Conservation (phyloP, 768 basidiomycete genomes). For the Suillus lakei region DNA sequence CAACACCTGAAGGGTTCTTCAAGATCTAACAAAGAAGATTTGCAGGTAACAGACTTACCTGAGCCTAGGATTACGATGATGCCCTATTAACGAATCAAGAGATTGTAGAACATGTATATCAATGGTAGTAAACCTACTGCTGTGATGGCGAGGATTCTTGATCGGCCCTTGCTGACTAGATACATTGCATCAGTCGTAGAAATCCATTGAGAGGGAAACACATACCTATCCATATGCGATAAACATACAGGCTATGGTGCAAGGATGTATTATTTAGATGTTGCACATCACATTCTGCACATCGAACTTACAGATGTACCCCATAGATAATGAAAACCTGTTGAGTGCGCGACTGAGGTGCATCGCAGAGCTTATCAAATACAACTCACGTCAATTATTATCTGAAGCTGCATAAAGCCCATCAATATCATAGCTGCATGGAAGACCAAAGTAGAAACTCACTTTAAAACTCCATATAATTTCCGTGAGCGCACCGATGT, state of each 20-base stretch:
- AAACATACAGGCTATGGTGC: neutral
- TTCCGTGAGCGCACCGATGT: slow-evolving; percentile 30
- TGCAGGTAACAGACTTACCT: neutral
- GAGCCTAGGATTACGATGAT: neutral
- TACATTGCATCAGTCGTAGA: neutral
- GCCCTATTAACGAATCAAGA: neutral
- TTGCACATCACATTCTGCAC: neutral
- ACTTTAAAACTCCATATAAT: slow-evolving; percentile 32
- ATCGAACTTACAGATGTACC: neutral
- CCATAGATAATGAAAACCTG: neutral
- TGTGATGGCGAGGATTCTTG: neutral
- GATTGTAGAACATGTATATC: neutral
- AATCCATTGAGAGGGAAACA: neutral
- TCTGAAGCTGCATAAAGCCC: neutral
- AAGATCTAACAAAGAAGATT: neutral
- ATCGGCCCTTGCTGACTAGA: slow-evolving; percentile 4
- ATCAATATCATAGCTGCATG: neutral
- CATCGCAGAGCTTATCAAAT: no score
- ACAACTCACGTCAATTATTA: neutral
- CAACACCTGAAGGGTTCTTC: neutral
- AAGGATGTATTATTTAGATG: neutral
- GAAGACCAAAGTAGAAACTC: neutral
- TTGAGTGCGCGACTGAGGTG: neutral
- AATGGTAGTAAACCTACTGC: neutral
- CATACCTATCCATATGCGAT: slow-evolving; percentile 12